Base-by-base conservation (phyloP, 2,329 filamentous ascomycete species). In the Chaetomium sp. region DNA sequence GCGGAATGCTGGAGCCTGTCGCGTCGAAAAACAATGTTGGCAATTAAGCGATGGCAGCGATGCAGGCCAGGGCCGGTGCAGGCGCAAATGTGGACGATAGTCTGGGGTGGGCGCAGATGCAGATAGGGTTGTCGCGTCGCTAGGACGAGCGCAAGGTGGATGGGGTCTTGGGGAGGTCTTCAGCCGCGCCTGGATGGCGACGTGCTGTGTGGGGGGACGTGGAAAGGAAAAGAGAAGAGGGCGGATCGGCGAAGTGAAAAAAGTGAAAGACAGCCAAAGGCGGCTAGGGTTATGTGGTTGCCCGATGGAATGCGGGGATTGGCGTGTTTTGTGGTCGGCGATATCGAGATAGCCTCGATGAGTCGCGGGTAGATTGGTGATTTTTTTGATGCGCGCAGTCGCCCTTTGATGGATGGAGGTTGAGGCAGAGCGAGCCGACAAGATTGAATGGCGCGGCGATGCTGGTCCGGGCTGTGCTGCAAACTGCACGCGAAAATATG, bases 301-400 rank as follows among this genome's bases (percentile, higher is more conserved):
- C 74, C 73, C 73, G 75, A 77, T 73, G 74, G 72, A 72, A 77
- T 75, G 78, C 77, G 80, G 78, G 75, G 76, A 80, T 83, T 80
- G 80, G 83, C 82, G 83, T 83, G 79, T 78, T 79, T 81, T 79
- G 78, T 77, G 79, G 80, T 77, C 79, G 78, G 78, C 78, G 76
- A 76, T 80, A 78, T 81, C 77, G 76, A 78, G 83, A 85, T 85
- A 82, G 80, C 76, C 78, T 82, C 78, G 83, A 86, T 86, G 83
- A 65, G 77, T 81, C 82, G 81, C 80, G 80, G 80, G 81, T 78
- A 82, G 81, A 82, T 79, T 81, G 82, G 82, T 80, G 83, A 84
- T 84, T 82, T 84, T 84, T 84, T 82, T 78, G 82, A 85, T 86
- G 83, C 83, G 83, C 83, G 83, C 81, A 76, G 79, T 82, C 77